phyloP scores from a whole-genome alignment of 2,329 filamentous ascomycete genomes.

The Apiospora koreana region DNA sequence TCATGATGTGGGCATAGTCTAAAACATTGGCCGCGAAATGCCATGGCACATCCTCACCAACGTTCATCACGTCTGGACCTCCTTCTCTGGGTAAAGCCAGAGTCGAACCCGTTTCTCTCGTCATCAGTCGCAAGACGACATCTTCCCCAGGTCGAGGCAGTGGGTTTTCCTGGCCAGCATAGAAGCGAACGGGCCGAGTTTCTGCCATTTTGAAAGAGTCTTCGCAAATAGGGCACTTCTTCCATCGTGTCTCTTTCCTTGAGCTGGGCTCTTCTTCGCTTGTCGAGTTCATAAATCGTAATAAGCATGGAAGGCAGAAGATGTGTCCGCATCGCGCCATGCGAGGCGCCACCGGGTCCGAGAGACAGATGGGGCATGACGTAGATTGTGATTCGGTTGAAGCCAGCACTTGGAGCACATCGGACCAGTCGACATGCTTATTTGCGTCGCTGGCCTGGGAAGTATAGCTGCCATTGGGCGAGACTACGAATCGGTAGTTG shows the following conservation, averaged over 20 bases:
- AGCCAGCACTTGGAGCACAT: conserved; percentile 87
- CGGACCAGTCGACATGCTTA: conserved; percentile 85
- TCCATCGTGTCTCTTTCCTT: conserved; percentile 77
- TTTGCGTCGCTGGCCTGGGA: conserved; percentile 85
- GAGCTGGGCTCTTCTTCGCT: conserved; percentile 67
- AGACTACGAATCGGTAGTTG: conserved; percentile 96
- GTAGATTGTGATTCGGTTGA: conserved; percentile 86
- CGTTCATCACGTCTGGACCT: conserved; percentile 65
- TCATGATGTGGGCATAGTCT: conserved; percentile 95
- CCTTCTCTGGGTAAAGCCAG: conserved; percentile 85
- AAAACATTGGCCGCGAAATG: conserved; percentile 91
- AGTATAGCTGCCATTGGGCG: conserved; percentile 76
- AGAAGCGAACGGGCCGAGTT: conserved; percentile 86
- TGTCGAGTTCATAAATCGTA: conserved; percentile 91
- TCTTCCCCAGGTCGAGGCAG: conserved; percentile 83
- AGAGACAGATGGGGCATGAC: conserved; percentile 93
- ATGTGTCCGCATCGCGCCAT: conserved; percentile 99
- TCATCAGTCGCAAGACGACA: conserved; percentile 84
- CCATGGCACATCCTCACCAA: conserved; percentile 84
- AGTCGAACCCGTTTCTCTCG: conserved; percentile 77
- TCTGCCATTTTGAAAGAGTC: conserved; percentile 93
- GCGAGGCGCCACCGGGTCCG: conserved; percentile 85
- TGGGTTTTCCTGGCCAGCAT: conserved; percentile 81
- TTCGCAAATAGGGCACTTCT: conserved; percentile 95
- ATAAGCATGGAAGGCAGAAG: conserved; percentile 89